These are phyloP conservation scores for Zea luxurians DNA, from an alignment of 176 grass and related monocot genomes.

Conservation along the genomic window DNA sequence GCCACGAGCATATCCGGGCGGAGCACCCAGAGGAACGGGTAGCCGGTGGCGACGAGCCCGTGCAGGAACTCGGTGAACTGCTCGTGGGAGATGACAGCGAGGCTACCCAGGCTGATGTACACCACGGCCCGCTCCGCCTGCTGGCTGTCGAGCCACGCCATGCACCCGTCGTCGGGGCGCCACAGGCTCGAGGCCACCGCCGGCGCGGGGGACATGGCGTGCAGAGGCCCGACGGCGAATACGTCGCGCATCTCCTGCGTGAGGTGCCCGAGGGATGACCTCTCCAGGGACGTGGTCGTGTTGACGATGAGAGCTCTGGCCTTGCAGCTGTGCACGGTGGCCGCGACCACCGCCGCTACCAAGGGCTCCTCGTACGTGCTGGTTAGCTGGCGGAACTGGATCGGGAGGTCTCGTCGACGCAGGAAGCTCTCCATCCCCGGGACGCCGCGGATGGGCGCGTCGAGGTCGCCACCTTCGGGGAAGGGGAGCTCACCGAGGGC, in stretches of 20 bases:
- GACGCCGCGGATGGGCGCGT: constrained; percentile 29
- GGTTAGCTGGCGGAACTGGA: constrained; percentile 12
- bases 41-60: neutral
- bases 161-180: neutral
- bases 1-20: constrained; percentile 5
- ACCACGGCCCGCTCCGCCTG: neutral
- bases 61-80: constrained; percentile 1
- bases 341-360: neutral
- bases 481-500: constrained; percentile 35
- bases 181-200: neutral
- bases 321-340: constrained; percentile 27
- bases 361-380: neutral
- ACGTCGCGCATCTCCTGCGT: constrained; percentile 21
- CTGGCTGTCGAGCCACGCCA: constrained; percentile 7
- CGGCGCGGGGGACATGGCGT: constrained; percentile 26
- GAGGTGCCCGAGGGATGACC: constrained; percentile 27
- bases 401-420: constrained; percentile 32
- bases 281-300: constrained; percentile 37
- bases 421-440: constrained; percentile 46
- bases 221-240: constrained; percentile 45
- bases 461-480: constrained; percentile 25
- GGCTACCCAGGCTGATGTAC: constrained; percentile 1
- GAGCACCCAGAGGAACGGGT: neutral
- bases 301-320: constrained; percentile 45
- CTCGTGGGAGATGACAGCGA: neutral